Evolutionary conservation across 805 yeast species (phyloP).

Genomic region (Maudiozyma barnettii): DNA sequence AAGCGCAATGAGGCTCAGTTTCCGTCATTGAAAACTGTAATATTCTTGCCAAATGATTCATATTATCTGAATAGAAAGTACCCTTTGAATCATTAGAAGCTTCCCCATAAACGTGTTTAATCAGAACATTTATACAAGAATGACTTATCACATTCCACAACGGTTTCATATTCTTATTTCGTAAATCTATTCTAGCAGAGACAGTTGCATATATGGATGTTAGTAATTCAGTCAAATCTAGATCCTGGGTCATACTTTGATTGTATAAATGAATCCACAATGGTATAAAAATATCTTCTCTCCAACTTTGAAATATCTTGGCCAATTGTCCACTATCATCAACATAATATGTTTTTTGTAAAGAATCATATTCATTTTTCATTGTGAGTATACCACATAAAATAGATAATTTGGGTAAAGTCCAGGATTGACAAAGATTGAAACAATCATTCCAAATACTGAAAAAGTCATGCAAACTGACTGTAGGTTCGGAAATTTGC

Average conservation of each 20-base stretch:
- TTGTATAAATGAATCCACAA: conserved; percentile 10
- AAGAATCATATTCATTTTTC: conserved; percentile 5
- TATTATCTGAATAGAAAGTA: conserved; percentile 7
- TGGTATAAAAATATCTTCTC: conserved; percentile 14
- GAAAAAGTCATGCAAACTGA: conserved; percentile 17
- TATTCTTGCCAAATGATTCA: conserved; percentile 17
- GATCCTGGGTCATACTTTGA: neutral
- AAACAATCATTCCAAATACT: conserved; percentile 17
- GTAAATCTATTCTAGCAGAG: conserved; percentile 5
- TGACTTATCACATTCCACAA: conserved; percentile 13
- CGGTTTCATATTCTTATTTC: neutral
- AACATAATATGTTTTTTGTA: conserved; percentile 15
- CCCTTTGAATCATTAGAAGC: neutral
- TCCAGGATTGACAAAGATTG: conserved; percentile 13
- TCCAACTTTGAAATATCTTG: conserved; percentile 16
- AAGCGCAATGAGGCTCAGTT: neutral
- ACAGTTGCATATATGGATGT: conserved; percentile 1
- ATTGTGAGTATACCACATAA: conserved; percentile 21
- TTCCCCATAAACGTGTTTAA: conserved; percentile 6
- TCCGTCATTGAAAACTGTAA: conserved; percentile 9
- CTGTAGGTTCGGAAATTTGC: conserved; percentile 25
- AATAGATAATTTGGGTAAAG: conserved; percentile 14
- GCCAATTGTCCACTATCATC: conserved; percentile 19
- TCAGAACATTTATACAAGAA: conserved; percentile 9
- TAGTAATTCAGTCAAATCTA: neutral